Conservation (phyloP, 805 yeast species). For the Candida coquimbonensis region DNA sequence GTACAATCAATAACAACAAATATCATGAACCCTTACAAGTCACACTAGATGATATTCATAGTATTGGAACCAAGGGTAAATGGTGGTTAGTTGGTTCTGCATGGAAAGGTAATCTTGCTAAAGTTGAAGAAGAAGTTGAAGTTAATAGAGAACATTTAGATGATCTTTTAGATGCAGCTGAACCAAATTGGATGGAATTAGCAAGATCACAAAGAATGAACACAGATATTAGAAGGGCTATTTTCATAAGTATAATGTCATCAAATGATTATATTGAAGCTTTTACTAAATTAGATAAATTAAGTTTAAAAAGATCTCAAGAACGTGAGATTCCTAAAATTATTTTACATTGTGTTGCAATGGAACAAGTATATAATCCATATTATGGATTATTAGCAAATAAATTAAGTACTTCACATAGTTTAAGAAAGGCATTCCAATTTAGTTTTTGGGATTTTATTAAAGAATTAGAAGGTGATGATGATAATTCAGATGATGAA, state of each 20-base stretch:
- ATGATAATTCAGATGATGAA: conserved; percentile 34
- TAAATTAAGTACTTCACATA: conserved; percentile 69
- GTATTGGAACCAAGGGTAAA: conserved; percentile 76
- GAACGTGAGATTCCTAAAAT: conserved; percentile 84
- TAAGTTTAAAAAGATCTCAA: conserved; percentile 71
- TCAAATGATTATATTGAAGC: conserved; percentile 91
- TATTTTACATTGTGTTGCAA: conserved; percentile 74
- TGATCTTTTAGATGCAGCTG: conserved; percentile 19
- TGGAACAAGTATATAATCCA: conserved; percentile 83
- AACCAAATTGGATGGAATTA: conserved; percentile 81
- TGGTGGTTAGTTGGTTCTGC: conserved; percentile 99
- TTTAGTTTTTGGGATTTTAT: conserved; percentile 84
- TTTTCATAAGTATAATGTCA: conserved; percentile 91
- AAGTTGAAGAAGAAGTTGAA: conserved; percentile 18
- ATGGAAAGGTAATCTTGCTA: conserved; percentile 64
- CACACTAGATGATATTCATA: conserved; percentile 70
- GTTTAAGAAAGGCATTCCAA: conserved; percentile 76
- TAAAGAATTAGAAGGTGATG: conserved; percentile 57
- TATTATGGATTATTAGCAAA: conserved; percentile 78
- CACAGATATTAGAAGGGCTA: conserved; percentile 90
- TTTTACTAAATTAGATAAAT: conserved; percentile 69
- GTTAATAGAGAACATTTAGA: conserved; percentile 14
- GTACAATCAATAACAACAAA: conserved; percentile 39
- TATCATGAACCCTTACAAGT: conserved; percentile 77
- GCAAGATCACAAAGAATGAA: conserved; percentile 90